phyloP scores from a whole-genome alignment of 2,329 filamentous ascomycete species.

The Scytalidium sp. region DNA sequence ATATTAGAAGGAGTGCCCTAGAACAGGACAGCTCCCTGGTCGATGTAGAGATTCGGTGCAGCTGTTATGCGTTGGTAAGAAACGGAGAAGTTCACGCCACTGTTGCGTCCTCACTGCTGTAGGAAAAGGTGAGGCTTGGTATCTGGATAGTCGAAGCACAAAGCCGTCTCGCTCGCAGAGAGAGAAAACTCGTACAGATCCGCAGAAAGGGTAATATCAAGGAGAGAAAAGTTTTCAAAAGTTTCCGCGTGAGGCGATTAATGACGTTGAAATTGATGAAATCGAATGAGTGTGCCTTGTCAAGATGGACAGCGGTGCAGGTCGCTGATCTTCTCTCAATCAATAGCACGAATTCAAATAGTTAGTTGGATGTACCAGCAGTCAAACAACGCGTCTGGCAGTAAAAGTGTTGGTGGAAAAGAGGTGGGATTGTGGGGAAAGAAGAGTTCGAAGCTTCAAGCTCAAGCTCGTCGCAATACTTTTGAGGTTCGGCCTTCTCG shows the following conservation, averaged over 20 bases:
- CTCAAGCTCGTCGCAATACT: constrained; percentile 1
- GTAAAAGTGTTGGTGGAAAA: constrained; percentile 2
- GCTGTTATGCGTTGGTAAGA: background rate
- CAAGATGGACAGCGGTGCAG: constrained; percentile 30
- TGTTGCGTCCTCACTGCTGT: background rate
- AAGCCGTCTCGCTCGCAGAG: background rate
- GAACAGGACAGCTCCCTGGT: constrained; percentile 27
- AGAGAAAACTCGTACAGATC: background rate
- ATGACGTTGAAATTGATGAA: constrained; percentile 2
- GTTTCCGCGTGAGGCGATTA: background rate
- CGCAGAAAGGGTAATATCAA: background rate
- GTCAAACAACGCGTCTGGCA: constrained; percentile 8
- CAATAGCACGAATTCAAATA: constrained; percentile 12
- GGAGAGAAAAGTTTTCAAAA: background rate
- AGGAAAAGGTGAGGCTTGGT: constrained; percentile 3
- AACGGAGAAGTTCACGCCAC: background rate
- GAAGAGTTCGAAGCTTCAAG: constrained; percentile 8
- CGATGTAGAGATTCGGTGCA: constrained; percentile 1
- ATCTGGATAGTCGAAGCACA: background rate
- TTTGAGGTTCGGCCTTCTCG: background rate
- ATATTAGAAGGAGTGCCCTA: constrained; percentile 30
- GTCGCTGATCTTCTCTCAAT: constrained; percentile 26
- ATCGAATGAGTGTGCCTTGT: constrained; percentile 21
- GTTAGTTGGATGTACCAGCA: constrained; percentile 17
- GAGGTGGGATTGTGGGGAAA: constrained; percentile 7